phyloP scores from a whole-genome alignment of 345 rosid genomes.

The Boechera stricta region DNA sequence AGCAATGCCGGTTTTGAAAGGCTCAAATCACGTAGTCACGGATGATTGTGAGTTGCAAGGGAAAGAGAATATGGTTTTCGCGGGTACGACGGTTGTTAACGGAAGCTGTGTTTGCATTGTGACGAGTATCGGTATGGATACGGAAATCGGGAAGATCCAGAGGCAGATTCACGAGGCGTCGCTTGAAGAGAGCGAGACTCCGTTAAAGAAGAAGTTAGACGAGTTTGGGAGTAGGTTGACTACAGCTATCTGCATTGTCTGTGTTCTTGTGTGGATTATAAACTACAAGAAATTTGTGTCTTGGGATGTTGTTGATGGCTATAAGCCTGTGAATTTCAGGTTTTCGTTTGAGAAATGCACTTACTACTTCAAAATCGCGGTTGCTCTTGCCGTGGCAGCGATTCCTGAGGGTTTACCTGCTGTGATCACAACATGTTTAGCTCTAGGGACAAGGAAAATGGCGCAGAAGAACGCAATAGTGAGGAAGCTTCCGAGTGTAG shows the following conservation, averaged over 20 bases:
- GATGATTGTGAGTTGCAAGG: slow-evolving; percentile 84
- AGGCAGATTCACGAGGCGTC: slow-evolving; percentile 90
- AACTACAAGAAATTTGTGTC: slow-evolving; percentile 84
- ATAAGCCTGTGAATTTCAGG: slow-evolving; percentile 64
- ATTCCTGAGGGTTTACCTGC: slow-evolving; percentile 98
- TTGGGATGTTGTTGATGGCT: slow-evolving; percentile 73
- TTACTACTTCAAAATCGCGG: slow-evolving; percentile 92
- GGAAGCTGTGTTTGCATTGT: slow-evolving; percentile 79
- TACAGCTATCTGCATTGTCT: slow-evolving; percentile 74
- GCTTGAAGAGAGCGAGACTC: slow-evolving; percentile 80
- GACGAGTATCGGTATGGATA: slow-evolving; percentile 78
- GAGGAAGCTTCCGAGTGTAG: slow-evolving; percentile 91
- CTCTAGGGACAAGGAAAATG: slow-evolving; percentile 92
- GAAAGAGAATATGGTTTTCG: slow-evolving; percentile 88
- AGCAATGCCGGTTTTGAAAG: slow-evolving; percentile 89
- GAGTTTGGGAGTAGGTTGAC: slow-evolving; percentile 85
- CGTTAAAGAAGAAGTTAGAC: slow-evolving; percentile 86
- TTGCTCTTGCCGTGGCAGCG: slow-evolving; percentile 94
- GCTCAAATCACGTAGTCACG: slow-evolving; percentile 53
- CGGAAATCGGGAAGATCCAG: slow-evolving; percentile 93
- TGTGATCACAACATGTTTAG: slow-evolving; percentile 87
- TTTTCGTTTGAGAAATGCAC: slow-evolving; percentile 93
- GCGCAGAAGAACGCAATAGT: slow-evolving; percentile 93
- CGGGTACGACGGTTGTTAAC: slow-evolving; percentile 85
- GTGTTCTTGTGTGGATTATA: slow-evolving; percentile 80